Evolutionary conservation across 1,139 yeast genomes (phyloP).

Genomic region (Suhomyces guaymorum): DNA sequence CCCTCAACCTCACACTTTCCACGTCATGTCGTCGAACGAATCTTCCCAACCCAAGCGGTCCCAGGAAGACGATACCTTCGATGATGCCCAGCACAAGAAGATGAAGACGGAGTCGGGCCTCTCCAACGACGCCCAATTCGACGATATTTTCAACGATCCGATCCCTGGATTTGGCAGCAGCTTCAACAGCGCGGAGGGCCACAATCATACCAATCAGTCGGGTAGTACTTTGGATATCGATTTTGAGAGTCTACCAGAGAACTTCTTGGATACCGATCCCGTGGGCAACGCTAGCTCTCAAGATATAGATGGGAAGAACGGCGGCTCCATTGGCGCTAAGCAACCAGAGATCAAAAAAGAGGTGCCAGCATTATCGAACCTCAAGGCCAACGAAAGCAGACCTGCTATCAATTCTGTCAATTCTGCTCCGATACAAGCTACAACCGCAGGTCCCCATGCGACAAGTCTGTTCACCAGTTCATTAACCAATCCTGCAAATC

Average conservation of each 20-base stretch:
- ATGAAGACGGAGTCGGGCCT: constrained; percentile 10
- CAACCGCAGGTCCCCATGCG: background rate
- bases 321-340: background rate
- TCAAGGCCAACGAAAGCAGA: background rate
- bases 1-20: background rate
- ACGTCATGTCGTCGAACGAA: constrained; percentile 4
- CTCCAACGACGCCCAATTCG: constrained; percentile 20
- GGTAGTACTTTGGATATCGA: constrained; percentile 18
- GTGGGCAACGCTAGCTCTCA: constrained; percentile 5
- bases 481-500: constrained; percentile 1
- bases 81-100: constrained; percentile 9
- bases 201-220: constrained; percentile 7
- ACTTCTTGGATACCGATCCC: constrained; percentile 19
- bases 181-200: constrained; percentile 1
- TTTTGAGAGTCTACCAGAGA: constrained; percentile 23
- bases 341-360: constrained; percentile 8
- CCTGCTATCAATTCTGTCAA: background rate
- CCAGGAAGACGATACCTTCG: constrained; percentile 7
- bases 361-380: background rate
- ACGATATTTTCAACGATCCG: constrained; percentile 25
- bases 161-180: constrained; percentile 18
- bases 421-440: constrained; percentile 1
- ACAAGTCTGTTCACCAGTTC: constrained; percentile 1
- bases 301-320: background rate
- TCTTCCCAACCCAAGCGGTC: constrained; percentile 5